Evolutionary conservation across 371 early-diverging fungal genomes (phyloP), one percentile per base, ranked within the genome.

Genomic region (Mortierella sp.): DNA sequence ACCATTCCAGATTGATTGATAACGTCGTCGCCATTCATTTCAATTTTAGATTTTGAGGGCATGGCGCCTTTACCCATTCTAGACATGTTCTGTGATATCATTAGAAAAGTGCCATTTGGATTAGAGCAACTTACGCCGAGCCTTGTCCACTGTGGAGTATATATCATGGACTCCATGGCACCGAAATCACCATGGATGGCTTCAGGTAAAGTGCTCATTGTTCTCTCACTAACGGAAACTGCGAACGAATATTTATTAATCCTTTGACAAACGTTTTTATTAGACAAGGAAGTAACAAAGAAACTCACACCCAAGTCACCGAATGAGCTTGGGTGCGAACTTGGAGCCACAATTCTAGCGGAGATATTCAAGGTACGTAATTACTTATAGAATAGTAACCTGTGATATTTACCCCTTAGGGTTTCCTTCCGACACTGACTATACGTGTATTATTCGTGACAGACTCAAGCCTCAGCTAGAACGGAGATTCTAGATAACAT

Each of bases 51-150:
- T 24, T 81, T 72, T 59, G 66, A 81, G 32, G 76, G 76, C 5
- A 72, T 81, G 61, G 59, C 70, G 24, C 67, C 69, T 11, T n/a
- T 59, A 6, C 75, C 73, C 16, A 60, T 85, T 41, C 9, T 60
- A 9, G 70, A 74, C 11, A 70, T 86, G 59, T 70, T 84, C n/a
- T 61, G 64, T 40, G 45, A 78, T 21, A 68, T 84, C 48, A 84
- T 85, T 41, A 85, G 85, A 19, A 87, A 84, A 58, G 85, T 91
- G 2, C 86, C 88, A 4, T 85, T 83, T 24, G 92, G 89, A 8
- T 84, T 90, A 87, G 92, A 92, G 70, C 91, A 92, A 61, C 84
- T 89, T 4, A 87, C 88, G 11, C 92, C 91, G 40, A 88, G 89
- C 33, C 69, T 90, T 24, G 87, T 87, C 11, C 89, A 89, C 52